A percentile compares a stretch with the other conserved stretches of the same genome.
Evolutionary conservation across 192 early-diverging fungal species (phyloP).

Genomic region (Backusella circina): DNA sequence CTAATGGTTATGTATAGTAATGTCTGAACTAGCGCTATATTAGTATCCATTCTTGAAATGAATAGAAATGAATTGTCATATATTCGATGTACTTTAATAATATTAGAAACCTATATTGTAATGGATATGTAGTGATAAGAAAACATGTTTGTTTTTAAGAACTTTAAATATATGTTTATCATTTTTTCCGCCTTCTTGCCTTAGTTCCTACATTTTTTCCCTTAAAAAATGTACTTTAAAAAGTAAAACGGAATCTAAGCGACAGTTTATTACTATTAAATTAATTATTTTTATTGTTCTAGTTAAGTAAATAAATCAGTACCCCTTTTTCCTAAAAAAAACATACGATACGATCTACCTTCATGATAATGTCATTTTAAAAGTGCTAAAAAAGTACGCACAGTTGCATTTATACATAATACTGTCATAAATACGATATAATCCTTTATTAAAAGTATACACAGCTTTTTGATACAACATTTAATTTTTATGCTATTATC

Average conservation of each 20-base stretch:
- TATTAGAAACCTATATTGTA: background rate
- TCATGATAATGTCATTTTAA: background rate
- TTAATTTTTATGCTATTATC: background rate
- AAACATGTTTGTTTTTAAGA: background rate
- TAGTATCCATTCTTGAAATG: background rate
- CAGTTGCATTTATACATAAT: background rate
- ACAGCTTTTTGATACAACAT: background rate
- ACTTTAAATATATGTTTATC: background rate
- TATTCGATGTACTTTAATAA: background rate
- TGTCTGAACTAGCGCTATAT: background rate
- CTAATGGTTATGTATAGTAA: background rate
- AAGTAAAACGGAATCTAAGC: background rate
- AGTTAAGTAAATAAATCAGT: background rate
- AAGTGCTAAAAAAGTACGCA: background rate
- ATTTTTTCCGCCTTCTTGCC: too few relatives aligned
- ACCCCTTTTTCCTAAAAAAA: background rate
- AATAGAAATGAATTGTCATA: background rate
- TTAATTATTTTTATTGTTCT: background rate
- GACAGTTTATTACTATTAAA: background rate
- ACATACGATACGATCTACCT: background rate
- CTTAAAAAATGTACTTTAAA: too few relatives aligned
- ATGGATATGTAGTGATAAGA: background rate
- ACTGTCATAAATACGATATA: background rate
- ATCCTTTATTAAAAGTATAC: background rate
- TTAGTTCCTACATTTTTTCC: too few relatives aligned